A percentile compares a stretch with the other conserved stretches of the same genome.
Evolutionary conservation across 257 asterid species (phyloP).

Genomic region (Linaria vulgaris): DNA sequence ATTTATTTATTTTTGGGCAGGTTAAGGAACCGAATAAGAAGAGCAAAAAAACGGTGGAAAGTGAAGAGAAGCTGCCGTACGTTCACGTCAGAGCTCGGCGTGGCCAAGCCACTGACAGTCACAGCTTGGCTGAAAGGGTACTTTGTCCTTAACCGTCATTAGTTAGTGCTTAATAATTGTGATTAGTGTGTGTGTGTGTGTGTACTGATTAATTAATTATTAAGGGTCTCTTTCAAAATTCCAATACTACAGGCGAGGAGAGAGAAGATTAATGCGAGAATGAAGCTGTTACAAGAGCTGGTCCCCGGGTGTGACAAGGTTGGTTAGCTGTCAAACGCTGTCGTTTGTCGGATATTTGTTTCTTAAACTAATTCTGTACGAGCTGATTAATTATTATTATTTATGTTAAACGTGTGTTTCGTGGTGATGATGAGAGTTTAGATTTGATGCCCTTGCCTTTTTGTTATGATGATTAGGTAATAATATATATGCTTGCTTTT

Average conservation of each 20-base stretch:
- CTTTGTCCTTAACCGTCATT: too few species aligned
- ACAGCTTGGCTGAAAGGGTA: slow-evolving; percentile 98
- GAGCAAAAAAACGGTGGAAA: slow-evolving; percentile 53
- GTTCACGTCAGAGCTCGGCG: slow-evolving; percentile 96
- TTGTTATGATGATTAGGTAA: background rate
- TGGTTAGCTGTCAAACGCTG: slow-evolving; percentile 46
- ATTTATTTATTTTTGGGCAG: slow-evolving; percentile 27
- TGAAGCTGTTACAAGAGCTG: slow-evolving; percentile 93
- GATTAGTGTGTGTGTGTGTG: slow-evolving; percentile 26
- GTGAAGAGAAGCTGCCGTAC: slow-evolving; percentile 72
- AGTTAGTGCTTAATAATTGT: slow-evolving; percentile 27
- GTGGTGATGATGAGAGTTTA: too few species aligned
- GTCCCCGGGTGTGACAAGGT: slow-evolving; percentile 99
- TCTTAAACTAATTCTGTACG: slow-evolving; percentile 17
- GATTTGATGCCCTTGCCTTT: too few species aligned
- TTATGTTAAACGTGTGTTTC: too few species aligned
- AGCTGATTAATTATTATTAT: slow-evolving; percentile 26
- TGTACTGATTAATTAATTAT: slow-evolving; percentile 19
- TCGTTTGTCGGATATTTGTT: slow-evolving; percentile 21
- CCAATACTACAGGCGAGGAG: slow-evolving; percentile 74
- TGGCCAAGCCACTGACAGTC: slow-evolving; percentile 98
- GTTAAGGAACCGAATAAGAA: slow-evolving; percentile 58
- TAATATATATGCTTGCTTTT: slow-evolving; percentile 22
- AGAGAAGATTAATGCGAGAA: slow-evolving; percentile 94
- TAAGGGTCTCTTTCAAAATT: slow-evolving; percentile 3